phyloP scores from a whole-genome alignment of 2,329 filamentous ascomycete genomes.

The Phaeophleospora eucalypticola region DNA sequence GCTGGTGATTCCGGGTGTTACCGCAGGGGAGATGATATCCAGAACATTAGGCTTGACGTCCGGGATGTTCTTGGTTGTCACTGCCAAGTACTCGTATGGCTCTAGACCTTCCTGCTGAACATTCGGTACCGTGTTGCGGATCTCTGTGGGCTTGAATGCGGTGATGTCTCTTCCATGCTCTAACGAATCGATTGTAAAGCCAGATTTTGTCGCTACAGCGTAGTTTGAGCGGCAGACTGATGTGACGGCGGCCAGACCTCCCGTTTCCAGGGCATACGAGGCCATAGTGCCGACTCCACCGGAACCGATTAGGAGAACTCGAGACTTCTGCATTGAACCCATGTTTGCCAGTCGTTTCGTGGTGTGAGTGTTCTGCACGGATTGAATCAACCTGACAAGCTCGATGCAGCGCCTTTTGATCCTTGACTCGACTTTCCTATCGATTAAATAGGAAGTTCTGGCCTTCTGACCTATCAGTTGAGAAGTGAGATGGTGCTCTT shows the following conservation, averaged over 20 bases:
- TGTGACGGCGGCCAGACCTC: conserved; percentile 50
- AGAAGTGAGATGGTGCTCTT: too few species aligned
- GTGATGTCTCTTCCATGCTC: conserved; percentile 49
- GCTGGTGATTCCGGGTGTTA: conserved; percentile 49
- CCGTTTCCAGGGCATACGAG: conserved; percentile 51
- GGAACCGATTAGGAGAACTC: conserved; percentile 51
- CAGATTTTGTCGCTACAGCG: conserved; percentile 42
- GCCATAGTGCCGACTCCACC: conserved; percentile 57
- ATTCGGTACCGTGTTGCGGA: conserved; percentile 49
- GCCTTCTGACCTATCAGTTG: too few species aligned
- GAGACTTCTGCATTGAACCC: too few species aligned
- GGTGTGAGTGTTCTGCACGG: too few species aligned
- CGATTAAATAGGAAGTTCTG: too few species aligned
- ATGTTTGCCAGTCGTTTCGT: too few species aligned
- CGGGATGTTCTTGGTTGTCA: conserved; percentile 57
- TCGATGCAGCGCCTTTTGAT: too few species aligned
- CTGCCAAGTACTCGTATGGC: conserved; percentile 54
- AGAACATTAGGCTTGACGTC: conserved; percentile 49
- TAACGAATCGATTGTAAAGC: conserved; percentile 53
- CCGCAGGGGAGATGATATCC: conserved; percentile 50
- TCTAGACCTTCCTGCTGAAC: conserved; percentile 35
- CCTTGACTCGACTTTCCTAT: too few species aligned
- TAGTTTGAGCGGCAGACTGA: conserved; percentile 56
- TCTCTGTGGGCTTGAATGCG: conserved; percentile 28
- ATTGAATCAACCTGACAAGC: too few species aligned